Base-by-base conservation (phyloP, 306 rosid species). In the Glycine tomentella region DNA sequence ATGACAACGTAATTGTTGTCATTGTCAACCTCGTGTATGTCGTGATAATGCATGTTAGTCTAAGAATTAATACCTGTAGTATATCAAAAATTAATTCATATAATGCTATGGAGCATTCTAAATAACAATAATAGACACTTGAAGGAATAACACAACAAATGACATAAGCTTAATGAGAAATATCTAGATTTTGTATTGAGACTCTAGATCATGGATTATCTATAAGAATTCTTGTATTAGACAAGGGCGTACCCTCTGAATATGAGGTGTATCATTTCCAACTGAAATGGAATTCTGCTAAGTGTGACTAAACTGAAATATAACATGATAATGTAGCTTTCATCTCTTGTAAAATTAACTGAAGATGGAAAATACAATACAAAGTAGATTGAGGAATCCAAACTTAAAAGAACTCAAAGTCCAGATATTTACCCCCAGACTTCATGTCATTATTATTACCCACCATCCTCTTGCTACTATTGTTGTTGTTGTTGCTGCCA, bases 381-480 rank as follows among this genome's bases (percentile, higher is more conserved):
- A 74, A 83, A 69, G 66, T 81, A 64, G 72, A 86, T 78, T 62
- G 75, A 80, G 76, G 56, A 15, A 79, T 86, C 81, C 82, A 81
- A 84, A 85, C 91, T 25, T 92, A 94, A 77, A 94, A 94, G 93
- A 94, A 94, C 93, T 94, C 97, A 70, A 94, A 94, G 85, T 94
- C 97, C n/a, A 94, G 92, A 92, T 86, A 94, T 71, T 92, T 91
- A 87, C 98, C 94, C 61, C 96, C 98, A 44, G 97, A 57, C 59
- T 87, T 92, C 81, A 87, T 82, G 42, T 91, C 97, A 34, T 64
- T 62, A 12, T 91, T 72, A 72, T 91, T 72, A 72, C 90, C 88
- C 15, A 75, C 92, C 87, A 90, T 87, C 78, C 90, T 94, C 84
- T 94, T 92, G 71, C 97, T 92, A 71, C 91, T 92, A 78, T 36